Percentiles rank a stretch among this genome's conserved stretches.
Conservation (phyloP, 179 eudicot genomes). For the Gypsophila paniculata region DNA sequence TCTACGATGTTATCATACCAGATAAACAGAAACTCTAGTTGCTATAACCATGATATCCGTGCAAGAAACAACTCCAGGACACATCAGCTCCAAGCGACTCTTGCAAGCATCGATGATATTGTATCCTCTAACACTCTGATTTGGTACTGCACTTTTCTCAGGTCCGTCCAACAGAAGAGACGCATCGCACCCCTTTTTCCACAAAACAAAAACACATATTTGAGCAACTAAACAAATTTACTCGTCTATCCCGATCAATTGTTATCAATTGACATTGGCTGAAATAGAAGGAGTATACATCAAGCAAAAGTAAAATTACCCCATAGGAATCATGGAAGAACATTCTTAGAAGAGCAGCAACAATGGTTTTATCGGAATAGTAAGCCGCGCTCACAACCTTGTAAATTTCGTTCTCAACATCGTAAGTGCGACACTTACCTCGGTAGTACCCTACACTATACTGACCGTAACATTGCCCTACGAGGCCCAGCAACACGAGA, state of each 20-base stretch:
- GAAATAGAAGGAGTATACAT: too few species aligned
- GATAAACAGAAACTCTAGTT: conserved; percentile 42
- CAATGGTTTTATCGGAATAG: conserved; percentile 21
- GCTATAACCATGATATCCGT: conserved; percentile 57
- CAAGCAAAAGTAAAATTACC: conserved; percentile 1
- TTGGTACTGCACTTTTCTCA: conserved; percentile 43
- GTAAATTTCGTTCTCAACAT: conserved; percentile 35
- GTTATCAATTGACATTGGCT: too few species aligned
- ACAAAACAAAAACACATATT: neutral
- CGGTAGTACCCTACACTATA: conserved; percentile 20
- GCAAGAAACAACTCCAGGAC: conserved; percentile 61
- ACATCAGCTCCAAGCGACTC: conserved; percentile 32
- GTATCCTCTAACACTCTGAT: conserved; percentile 45
- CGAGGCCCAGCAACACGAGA: conserved; percentile 1
- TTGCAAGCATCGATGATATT: conserved; percentile 50
- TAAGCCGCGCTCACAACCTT: conserved; percentile 14
- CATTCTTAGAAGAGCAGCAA: conserved; percentile 43
- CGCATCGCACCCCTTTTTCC: conserved; percentile 37
- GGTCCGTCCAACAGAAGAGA: conserved; percentile 51
- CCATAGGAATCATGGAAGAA: conserved; percentile 53
- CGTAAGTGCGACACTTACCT: conserved; percentile 28
- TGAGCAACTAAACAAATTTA: neutral
- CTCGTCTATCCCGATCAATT: too few species aligned
- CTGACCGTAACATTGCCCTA: conserved; percentile 10
- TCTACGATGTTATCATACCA: conserved; percentile 29